Percentiles rank a stretch among this genome's conserved stretches.
phyloP scores from a whole-genome alignment of 768 basidiomycete species.

The Lentinula sp. region DNA sequence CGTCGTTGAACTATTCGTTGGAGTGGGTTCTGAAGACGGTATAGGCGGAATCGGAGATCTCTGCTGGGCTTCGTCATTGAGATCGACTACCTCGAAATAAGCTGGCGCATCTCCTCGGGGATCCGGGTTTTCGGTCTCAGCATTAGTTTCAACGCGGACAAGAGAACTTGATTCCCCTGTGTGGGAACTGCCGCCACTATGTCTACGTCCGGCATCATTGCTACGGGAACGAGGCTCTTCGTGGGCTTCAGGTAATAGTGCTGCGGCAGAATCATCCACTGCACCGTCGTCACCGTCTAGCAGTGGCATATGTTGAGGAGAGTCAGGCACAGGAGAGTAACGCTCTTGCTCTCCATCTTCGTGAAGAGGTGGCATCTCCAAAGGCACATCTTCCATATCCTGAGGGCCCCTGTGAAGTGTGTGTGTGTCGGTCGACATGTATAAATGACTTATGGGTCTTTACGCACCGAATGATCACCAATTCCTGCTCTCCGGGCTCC shows the following conservation, averaged over 20 bases:
- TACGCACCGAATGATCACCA: slow-evolving; percentile 58
- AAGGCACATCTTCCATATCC: slow-evolving; percentile 49
- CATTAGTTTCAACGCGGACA: slow-evolving; percentile 18
- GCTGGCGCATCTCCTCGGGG: slow-evolving; percentile 62
- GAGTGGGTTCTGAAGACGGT: not conserved
- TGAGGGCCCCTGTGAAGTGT: slow-evolving; percentile 34
- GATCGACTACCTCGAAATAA: slow-evolving; percentile 52
- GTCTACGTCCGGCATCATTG: slow-evolving; percentile 7
- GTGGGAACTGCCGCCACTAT: slow-evolving; percentile 23
- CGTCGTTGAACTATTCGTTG: not conserved
- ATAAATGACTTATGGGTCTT: not conserved
- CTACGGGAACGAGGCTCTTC: slow-evolving; percentile 1
- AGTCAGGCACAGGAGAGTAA: slow-evolving; percentile 33
- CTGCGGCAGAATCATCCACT: not conserved
- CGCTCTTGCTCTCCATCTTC: slow-evolving; percentile 30
- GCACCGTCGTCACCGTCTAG: slow-evolving; percentile 23
- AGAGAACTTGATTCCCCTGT: slow-evolving; percentile 24
- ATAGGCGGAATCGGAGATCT: not conserved
- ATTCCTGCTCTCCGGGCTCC: slow-evolving; percentile 77
- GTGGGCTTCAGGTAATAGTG: slow-evolving; percentile 9
- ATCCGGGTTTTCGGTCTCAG: slow-evolving; percentile 20
- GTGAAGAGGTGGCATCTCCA: slow-evolving; percentile 30
- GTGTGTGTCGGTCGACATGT: not conserved
- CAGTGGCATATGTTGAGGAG: slow-evolving; percentile 36
- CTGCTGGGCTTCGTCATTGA: slow-evolving; percentile 12